Base-by-base conservation (phyloP, 805 yeast species). In the Lipomyces japonicus region DNA sequence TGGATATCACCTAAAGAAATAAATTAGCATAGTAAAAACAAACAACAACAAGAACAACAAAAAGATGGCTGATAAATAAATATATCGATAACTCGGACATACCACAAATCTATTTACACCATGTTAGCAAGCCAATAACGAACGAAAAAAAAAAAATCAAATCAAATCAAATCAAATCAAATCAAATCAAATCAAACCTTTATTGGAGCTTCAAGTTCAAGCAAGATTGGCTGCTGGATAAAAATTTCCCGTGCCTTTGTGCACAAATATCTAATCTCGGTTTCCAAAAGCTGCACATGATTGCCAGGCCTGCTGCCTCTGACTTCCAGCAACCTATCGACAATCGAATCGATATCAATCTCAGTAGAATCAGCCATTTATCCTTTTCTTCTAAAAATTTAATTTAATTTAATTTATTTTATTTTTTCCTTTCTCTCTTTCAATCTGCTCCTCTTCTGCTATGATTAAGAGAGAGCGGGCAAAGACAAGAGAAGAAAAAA, bases 221-320 rank as follows among this genome's bases (percentile, higher is more conserved):
- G 75, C 61, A 91, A 74, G 61, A 91, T 91, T 44, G 98, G 98
- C 72, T 91, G 98, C 70, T 87, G 95, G 67, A 91, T 91, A 71
- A 91, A 91, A 65, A 91, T 91, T 67, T 95, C 97, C 72, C 98
- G 82, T 24, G 98, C 97, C 71, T 90, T 91, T 57, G 97, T 90
- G 75, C 98, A 91, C 56, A 91, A 81, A 72, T 80, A 91, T 66
- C 95, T 84, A 68, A 91, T 91, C 74, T 91, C 97, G 68, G 80
- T 86, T 72, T 91, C 98, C 63, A 85, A 86, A 54, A 91, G 75
- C 60, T 89, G 89, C 39, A 91, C 98, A 68, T 87, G 96, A 68
- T 89, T 91, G 37, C 98, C 98, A 16, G 98, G 98, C 70, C 96
- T 83, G 55, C 96, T 88, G 56, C 97, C 97, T 71, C 97, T 82